Evolutionary conservation across 2,329 filamentous ascomycete species (phyloP), one percentile per base, ranked within the genome.

Genomic region (Neofusicoccum ribis): DNA sequence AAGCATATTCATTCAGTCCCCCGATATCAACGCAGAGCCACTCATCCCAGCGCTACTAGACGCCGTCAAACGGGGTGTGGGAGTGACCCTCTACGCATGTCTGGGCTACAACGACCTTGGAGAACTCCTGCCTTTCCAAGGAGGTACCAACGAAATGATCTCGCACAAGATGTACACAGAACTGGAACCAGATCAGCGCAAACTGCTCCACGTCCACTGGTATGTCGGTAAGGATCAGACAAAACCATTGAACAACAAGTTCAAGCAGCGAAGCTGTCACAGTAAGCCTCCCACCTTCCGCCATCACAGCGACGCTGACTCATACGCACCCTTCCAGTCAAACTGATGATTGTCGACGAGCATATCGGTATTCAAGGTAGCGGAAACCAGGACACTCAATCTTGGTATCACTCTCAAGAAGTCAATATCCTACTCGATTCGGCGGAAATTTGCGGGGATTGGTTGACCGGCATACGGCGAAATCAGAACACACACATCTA

Each of bases 301-400:
- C 8, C n/a, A 12, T 47, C n/a, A 4, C 6, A 12, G 3, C 37
- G 15, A 31, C 9, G 17, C 11, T 49, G 14, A 14, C 58, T 47
- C 15, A 37, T 8, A 11, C 2, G 27, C 27, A 31, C 0, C n/a
- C 7, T 6, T 12, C 5, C 23, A 72, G 70, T 93, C 73, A 94
- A 94, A 74, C 80, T 94, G 2, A 85, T 93, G 80, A 89, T 93
- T 47, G 87, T 86, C 1, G 91, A 94, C 73, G 85, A 84, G 49
- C 78, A 79, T 23, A 83, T 94, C 41, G 90, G 85, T 2, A 88
- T 93, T 41, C 85, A 90, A 74, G 91, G 91, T 3, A 91, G 86
- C 68, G 91, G 90, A 0, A 94, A 93, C 71, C 89, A 93, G 73
- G 91, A 94, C 70, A 93, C 91, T 1, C 91, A 94, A 76, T 88